Evolutionary conservation across 179 eudicot species (phyloP).

Genomic region (Carnegiea gigantea): DNA sequence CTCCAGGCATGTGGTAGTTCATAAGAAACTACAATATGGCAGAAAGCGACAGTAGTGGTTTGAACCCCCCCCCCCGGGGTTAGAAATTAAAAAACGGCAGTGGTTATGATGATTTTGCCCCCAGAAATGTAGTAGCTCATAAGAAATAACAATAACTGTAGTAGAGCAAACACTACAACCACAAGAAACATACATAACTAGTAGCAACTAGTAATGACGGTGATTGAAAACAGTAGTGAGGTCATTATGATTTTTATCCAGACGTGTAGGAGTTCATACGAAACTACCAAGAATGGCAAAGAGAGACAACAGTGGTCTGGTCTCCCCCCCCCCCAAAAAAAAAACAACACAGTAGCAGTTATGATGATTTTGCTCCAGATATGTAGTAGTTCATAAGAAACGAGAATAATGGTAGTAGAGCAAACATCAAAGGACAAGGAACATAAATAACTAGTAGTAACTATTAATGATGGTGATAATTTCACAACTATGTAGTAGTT

Average conservation of each 20-base stretch:
- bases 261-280: no score
- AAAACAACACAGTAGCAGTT: no score
- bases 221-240: no score
- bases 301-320: no score
- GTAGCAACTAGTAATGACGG: no score
- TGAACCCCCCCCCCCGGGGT: no score
- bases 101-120: background rate
- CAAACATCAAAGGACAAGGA: background rate
- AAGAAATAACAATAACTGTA: background rate
- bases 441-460: background rate
- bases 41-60: no score
- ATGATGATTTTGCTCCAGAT: background rate
- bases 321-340: no score
- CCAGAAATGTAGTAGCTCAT: background rate
- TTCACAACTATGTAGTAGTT: background rate
- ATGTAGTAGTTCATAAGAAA: background rate
- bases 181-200: background rate
- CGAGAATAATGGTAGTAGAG: background rate
- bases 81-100: no score
- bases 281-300: no score
- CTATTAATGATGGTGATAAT: no score
- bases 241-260: no score
- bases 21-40: background rate
- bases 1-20: background rate
- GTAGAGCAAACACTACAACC: background rate